Percentiles rank a stretch among this genome's conserved stretches.
These are phyloP conservation scores for Venturiaceae sp. DNA, from an alignment of 2,329 filamentous ascomycete genomes.

Conservation along the genomic window DNA sequence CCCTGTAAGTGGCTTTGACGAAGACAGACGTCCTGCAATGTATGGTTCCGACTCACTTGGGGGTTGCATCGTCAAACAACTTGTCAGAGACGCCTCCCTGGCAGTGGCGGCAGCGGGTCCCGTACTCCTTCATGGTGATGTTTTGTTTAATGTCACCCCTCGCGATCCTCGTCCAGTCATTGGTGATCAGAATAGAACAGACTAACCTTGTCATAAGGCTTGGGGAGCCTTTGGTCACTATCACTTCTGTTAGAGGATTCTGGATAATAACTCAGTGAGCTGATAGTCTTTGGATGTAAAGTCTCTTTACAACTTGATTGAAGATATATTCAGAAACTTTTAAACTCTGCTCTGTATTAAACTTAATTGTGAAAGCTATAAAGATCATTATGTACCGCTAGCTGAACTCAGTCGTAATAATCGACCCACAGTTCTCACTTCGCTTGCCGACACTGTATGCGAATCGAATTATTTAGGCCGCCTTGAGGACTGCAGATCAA, in stretches of 20 bases:
- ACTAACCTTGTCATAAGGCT: constrained; percentile 12
- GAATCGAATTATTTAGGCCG: constrained; percentile 12
- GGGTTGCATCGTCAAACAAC: constrained; percentile 12
- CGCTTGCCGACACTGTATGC: background rate
- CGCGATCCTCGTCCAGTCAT: constrained; percentile 13
- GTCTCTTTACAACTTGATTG: constrained; percentile 12
- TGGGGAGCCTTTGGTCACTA: constrained; percentile 12
- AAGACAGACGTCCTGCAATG: too few relatives aligned
- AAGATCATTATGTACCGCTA: constrained; percentile 8
- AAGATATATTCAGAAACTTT: constrained; percentile 10
- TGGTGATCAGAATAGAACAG: constrained; percentile 11
- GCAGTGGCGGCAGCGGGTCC: constrained; percentile 10
- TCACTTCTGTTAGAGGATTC: constrained; percentile 12
- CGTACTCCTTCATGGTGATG: constrained; percentile 13
- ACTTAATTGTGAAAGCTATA: constrained; percentile 9
- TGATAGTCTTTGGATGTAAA: constrained; percentile 12
- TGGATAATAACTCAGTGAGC: constrained; percentile 9
- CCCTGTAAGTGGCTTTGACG: background rate
- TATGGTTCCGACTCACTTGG: constrained; percentile 11
- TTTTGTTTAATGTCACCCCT: constrained; percentile 12
- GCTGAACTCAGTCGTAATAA: constrained; percentile 2
- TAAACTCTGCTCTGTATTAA: constrained; percentile 11
- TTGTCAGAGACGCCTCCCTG: constrained; percentile 11
- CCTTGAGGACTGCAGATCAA: constrained; percentile 13
- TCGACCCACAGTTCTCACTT: background rate